Evolutionary conservation across 1,284 basidiomycete species (phyloP), one percentile per base, ranked within the genome.

Genomic region (Inonotus obliquus): DNA sequence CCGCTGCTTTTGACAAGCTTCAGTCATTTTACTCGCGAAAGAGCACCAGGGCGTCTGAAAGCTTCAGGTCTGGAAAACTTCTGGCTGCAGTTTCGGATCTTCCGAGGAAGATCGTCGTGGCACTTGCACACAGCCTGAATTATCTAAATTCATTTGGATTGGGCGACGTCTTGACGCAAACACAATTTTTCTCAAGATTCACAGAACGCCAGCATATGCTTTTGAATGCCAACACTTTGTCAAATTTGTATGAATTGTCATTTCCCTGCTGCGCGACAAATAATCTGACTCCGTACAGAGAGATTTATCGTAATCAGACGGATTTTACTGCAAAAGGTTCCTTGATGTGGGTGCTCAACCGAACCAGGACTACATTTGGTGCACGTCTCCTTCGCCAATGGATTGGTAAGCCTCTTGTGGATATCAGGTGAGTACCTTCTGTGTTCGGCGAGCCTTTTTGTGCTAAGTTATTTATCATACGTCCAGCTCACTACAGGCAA

Each of bases 291-390:
- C 21, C 37, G 62, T 57, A 13, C 66, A 86, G 84, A 56, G 94
- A 97, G 72, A 86, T 97, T n/a, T 95, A 92, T 71, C 82, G 85
- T 32, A 97, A 97, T 67, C 88, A 93, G 68, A 94, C 93, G 0
- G 89, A 96, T 70, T 83, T 83, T 56, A 83, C 82, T 7, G 77
- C 81, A 23, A 81, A 78, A 57, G 96, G 96, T 0, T 92, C 92
- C 44, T 74, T 99, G 49, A 78, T 98, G 63, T 92, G 88, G 86
- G 80, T 96, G 2, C 76, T 99, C 54, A 91, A 98, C 76, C 84
- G 85, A 67, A 94, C 93, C 39, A 84, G 85, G 66, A 98, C 96
- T 0, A 85, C 83, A 62, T 97, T 98, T 79, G 96, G 96, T 2
- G 85, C 89, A 14, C 81, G 96, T 37, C 74, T 94, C 64, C 78